These are phyloP conservation scores for Pontederia paniculata DNA, from an alignment of 176 grass and related monocot genomes.

Conservation along the genomic window DNA sequence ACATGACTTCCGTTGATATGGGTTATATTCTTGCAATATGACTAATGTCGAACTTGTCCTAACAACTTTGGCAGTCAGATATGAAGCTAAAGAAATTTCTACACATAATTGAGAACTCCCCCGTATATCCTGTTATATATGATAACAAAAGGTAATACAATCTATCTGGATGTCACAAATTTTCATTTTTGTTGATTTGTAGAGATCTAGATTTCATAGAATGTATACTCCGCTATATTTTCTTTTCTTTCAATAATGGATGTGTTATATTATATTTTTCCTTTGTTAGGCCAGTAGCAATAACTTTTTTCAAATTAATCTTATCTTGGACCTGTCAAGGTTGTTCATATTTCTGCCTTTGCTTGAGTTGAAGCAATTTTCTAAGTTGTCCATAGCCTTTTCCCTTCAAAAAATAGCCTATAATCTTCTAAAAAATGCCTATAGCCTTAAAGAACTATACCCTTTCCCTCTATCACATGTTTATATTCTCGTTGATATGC, in stretches of 20 bases:
- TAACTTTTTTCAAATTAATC: too few relatives aligned
- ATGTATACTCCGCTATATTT: background rate
- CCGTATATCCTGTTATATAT: conserved; percentile 93
- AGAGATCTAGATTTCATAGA: too few relatives aligned
- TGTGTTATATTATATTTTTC: background rate
- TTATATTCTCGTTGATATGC: background rate
- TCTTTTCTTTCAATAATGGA: conserved; percentile 3
- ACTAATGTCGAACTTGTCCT: conserved; percentile 15
- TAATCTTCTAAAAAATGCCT: too few relatives aligned
- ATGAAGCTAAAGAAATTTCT: conserved; percentile 94
- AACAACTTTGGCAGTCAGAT: conserved; percentile 51
- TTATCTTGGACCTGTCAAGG: too few relatives aligned
- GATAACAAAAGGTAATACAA: conserved; percentile 70
- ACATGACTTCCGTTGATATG: too few relatives aligned
- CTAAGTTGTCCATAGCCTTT: too few relatives aligned
- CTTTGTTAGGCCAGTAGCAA: background rate
- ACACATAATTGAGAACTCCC: conserved; percentile 90
- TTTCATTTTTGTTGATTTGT: background rate
- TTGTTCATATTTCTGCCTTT: too few relatives aligned
- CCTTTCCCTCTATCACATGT: too few relatives aligned
- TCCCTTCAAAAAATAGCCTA: too few relatives aligned
- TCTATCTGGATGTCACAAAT: too few relatives aligned
- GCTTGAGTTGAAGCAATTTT: too few relatives aligned
- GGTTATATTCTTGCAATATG: background rate
- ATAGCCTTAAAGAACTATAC: too few relatives aligned